Evolutionary conservation across 495 filamentous ascomycete genomes (phyloP).

Genomic region (Glarea lozoyensis): DNA sequence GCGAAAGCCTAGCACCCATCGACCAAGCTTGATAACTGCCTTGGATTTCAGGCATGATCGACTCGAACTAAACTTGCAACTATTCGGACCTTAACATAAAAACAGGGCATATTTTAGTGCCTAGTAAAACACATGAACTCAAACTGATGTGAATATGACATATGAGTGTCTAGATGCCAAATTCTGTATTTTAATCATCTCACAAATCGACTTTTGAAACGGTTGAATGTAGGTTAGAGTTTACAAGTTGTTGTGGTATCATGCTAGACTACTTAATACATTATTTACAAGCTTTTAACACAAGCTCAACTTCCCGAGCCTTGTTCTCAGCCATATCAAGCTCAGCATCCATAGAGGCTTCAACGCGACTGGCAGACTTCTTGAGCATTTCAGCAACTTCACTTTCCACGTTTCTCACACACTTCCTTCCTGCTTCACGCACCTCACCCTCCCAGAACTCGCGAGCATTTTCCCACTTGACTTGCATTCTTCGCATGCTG

Average conservation of each 20-base stretch:
- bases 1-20: no score
- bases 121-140: no score
- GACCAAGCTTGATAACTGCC: no score
- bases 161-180: no score
- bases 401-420: conserved; percentile 60
- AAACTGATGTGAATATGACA: no score
- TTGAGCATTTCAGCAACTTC: conserved; percentile 48
- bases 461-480: conserved; percentile 64
- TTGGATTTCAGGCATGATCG: no score
- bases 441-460: conserved; percentile 67
- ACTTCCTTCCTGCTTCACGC: conserved; percentile 68
- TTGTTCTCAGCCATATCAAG: conserved; percentile 46
- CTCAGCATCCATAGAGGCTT: conserved; percentile 27
- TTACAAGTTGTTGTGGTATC: neutral
- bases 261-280: conserved; percentile 6
- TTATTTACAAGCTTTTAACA: conserved; percentile 26
- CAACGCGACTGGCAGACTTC: conserved; percentile 15
- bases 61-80: no score
- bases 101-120: no score
- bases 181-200: no score
- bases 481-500: conserved; percentile 67
- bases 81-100: no score
- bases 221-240: neutral
- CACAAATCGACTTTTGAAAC: no score
- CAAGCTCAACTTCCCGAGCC: conserved; percentile 38